phyloP scores from a whole-genome alignment of 805 yeast genomes.

The Saturnispora ahearnii region DNA sequence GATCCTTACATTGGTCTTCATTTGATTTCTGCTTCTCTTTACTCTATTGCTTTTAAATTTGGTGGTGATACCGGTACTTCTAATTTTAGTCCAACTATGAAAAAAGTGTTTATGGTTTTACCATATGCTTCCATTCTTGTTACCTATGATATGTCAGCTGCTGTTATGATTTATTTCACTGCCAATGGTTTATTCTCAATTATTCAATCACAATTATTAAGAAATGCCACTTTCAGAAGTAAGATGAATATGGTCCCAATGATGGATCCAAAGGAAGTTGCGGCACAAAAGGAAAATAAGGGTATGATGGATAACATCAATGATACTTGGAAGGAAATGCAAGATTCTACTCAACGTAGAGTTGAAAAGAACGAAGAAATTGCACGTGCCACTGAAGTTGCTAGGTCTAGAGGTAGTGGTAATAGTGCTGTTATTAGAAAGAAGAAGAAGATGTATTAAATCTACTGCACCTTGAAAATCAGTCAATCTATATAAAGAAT shows the following conservation, averaged over 20 bases:
- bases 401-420: conserved; percentile 20
- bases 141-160: conserved; percentile 80
- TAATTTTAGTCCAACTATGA: conserved; percentile 34
- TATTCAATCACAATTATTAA: conserved; percentile 59
- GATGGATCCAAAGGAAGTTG: conserved; percentile 22
- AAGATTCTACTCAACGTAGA: conserved; percentile 22
- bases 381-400: conserved; percentile 23
- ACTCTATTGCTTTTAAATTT: conserved; percentile 61
- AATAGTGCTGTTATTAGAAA: conserved; percentile 24
- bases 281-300: conserved; percentile 20
- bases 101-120: conserved; percentile 57
- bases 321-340: conserved; percentile 26
- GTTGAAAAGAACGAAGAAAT: conserved; percentile 21
- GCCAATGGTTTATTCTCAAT: conserved; percentile 71
- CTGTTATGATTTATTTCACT: conserved; percentile 77
- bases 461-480: no score
- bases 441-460: conserved; percentile 12
- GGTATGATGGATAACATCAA: conserved; percentile 26
- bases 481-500: not conserved
- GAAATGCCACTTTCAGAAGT: conserved; percentile 49
- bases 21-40: conserved; percentile 66
- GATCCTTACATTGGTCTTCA: conserved; percentile 93
- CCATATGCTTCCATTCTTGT: conserved; percentile 83
- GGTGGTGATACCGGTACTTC: conserved; percentile 89
- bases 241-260: conserved; percentile 47